Evolutionary conservation across 768 basidiomycete genomes (phyloP).

Genomic region (Mycena epipterygia): DNA sequence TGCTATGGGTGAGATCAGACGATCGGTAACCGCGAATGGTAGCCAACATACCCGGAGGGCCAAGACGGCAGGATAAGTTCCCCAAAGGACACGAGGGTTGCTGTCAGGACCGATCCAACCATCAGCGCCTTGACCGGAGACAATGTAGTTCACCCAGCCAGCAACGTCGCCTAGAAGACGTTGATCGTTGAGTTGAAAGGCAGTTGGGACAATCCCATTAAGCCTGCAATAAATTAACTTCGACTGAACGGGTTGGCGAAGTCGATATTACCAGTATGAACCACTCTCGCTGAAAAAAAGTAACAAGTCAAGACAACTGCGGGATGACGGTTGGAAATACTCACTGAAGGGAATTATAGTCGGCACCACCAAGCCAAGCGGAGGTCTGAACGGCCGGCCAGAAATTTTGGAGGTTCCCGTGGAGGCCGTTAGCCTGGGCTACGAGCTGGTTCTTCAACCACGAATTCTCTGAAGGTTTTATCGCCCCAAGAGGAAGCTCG

Average conservation of each 20-base stretch:
- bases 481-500: slow-evolving; percentile 32
- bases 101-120: slow-evolving; percentile 34
- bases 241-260: neutral
- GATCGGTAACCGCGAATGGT: neutral
- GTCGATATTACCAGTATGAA: slow-evolving; percentile 21
- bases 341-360: slow-evolving; percentile 33
- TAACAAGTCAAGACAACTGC: neutral
- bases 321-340: neutral
- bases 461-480: slow-evolving; percentile 27
- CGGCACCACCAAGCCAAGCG: slow-evolving; percentile 28
- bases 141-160: slow-evolving; percentile 32
- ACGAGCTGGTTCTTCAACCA: slow-evolving; percentile 29
- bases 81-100: slow-evolving; percentile 31
- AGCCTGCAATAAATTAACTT: slow-evolving; percentile 15
- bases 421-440: slow-evolving; percentile 29
- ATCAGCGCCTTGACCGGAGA: slow-evolving; percentile 24
- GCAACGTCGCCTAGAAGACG: slow-evolving; percentile 32
- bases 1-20: slow-evolving; percentile 7
- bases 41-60: slow-evolving; percentile 19
- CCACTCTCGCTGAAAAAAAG: slow-evolving; percentile 17
- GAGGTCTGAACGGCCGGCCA: slow-evolving; percentile 29
- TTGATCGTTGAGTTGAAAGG: slow-evolving; percentile 30
- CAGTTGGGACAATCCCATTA: slow-evolving; percentile 30
- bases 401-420: slow-evolving; percentile 33
- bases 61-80: slow-evolving; percentile 31